These are phyloP conservation scores for Piloderma croceum DNA, from an alignment of 768 basidiomycete species.

Conservation along the genomic window DNA sequence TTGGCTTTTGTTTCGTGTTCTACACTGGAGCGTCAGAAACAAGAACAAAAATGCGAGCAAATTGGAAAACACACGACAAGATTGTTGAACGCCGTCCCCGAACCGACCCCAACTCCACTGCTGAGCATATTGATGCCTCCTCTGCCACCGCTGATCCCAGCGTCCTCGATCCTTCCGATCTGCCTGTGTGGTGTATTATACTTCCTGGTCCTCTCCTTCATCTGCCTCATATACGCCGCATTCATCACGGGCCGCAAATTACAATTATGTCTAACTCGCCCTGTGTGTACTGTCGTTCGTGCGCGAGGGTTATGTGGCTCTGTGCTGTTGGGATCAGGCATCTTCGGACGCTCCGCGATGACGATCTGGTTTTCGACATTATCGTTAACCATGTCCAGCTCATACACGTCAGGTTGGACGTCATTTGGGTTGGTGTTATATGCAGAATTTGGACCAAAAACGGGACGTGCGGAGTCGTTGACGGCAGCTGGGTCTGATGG, in stretches of 20 bases:
- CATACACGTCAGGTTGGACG: constrained; percentile 65
- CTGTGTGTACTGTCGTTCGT: constrained; percentile 72
- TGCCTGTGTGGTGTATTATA: constrained; percentile 64
- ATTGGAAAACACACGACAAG: constrained; percentile 62
- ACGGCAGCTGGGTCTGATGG: constrained; percentile 35
- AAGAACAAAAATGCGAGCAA: constrained; percentile 5
- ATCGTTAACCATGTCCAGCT: constrained; percentile 84
- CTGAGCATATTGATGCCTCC: constrained; percentile 75
- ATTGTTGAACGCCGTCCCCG: constrained; percentile 52
- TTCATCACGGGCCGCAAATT: constrained; percentile 65
- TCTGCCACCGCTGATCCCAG: constrained; percentile 58
- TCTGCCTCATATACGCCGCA: constrained; percentile 62
- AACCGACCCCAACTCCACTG: constrained; percentile 63
- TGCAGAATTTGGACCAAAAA: constrained; percentile 22
- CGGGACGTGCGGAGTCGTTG: constrained; percentile 30
- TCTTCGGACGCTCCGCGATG: constrained; percentile 77
- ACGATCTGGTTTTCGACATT: constrained; percentile 81
- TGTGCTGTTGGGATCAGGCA: constrained; percentile 36
- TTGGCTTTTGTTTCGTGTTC: constrained; percentile 63
- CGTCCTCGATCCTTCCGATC: constrained; percentile 72
- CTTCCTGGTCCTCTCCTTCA: constrained; percentile 59
- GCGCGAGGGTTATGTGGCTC: constrained; percentile 51
- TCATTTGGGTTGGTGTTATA: constrained; percentile 17
- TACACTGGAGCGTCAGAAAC: constrained; percentile 22
- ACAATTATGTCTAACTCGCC: constrained; percentile 77